A percentile compares a stretch with the other conserved stretches of the same genome.
phyloP scores from a whole-genome alignment of 176 grass and related monocot species.

The Poa pratensis region DNA sequence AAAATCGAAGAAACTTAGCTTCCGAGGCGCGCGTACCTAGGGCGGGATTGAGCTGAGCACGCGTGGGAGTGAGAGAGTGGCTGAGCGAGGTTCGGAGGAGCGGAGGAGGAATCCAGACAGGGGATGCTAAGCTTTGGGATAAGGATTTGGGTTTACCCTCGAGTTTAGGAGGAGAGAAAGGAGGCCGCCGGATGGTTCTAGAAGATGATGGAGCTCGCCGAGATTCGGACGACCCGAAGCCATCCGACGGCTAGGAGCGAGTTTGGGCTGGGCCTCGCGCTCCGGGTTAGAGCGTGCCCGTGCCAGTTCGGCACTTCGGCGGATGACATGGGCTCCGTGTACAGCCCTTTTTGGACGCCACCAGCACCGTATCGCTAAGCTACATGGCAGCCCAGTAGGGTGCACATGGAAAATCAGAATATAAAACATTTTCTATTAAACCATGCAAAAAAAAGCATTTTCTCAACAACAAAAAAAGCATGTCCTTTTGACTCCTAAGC shows the following conservation, averaged over 20 bases:
- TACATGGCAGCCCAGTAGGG: too few relatives aligned
- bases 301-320: too few relatives aligned
- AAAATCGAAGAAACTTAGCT: background rate
- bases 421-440: too few relatives aligned
- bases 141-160: conserved; percentile 41
- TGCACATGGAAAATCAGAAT: too few relatives aligned
- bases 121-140: conserved; percentile 22
- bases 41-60: background rate
- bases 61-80: background rate
- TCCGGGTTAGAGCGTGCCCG: background rate
- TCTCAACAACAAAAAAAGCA: too few relatives aligned
- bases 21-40: background rate
- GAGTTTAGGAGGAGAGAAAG: conserved; percentile 21
- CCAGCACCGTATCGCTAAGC: too few relatives aligned
- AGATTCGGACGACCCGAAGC: background rate
- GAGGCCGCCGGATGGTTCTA: conserved; percentile 38
- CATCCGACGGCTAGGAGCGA: background rate
- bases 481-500: too few relatives aligned
- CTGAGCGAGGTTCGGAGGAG: background rate
- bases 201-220: conserved; percentile 11
- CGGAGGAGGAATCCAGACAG: background rate
- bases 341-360: background rate
- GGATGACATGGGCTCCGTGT: background rate
- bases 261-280: background rate
- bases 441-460: too few relatives aligned